Evolutionary conservation across 108 stramenopile species (phyloP), one percentile per base, ranked within the genome.

Genomic region (Nannochloropsis gaditana): DNA sequence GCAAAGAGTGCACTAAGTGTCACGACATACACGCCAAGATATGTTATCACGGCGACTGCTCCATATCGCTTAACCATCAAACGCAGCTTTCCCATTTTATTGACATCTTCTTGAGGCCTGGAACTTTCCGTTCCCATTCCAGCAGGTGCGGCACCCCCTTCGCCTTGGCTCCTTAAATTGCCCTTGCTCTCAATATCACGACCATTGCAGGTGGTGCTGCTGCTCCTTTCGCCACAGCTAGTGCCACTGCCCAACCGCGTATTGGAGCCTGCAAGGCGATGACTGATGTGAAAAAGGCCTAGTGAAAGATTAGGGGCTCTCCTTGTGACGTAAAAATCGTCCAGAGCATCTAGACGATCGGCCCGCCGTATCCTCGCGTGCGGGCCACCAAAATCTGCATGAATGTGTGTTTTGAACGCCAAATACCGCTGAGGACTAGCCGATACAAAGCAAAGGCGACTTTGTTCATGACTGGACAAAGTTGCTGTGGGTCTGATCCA

Each of bases 1-100:
- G 84, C 79, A 45, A 84, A 91, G 15, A 90, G 79, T 21, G 43
- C 19, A 21, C 86, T 88, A 43, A 91, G 84, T 21, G 90, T 91
- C 42, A 80, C 44, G 44, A 89, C 86, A 80, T 91, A 91, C 11
- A 91, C 88, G 84, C 88, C 44, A n/a, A 91, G 84, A 41, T 91
- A 91, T 31, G 82, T 84, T n/a, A 90, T 90, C n/a, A 91, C 86
- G 0, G 87, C 88, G 21, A 91, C 86, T 17, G 43, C 79, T 15
- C 91, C 91, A 81, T 91, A 91, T 44, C 84, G 44, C 44, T 86
- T 84, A 83, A 86, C 89, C 44, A 91, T 85, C n/a, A 9, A 82
- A 47, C 85, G 85, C n/a, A 88, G 41, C 84, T 82, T 86, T 9
- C 79, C 85, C 21, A 15, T 87, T 19, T 84, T 82, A 2, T 50